Evolutionary conservation across 306 rosid genomes (phyloP).

Genomic region (Rosa multiflora): DNA sequence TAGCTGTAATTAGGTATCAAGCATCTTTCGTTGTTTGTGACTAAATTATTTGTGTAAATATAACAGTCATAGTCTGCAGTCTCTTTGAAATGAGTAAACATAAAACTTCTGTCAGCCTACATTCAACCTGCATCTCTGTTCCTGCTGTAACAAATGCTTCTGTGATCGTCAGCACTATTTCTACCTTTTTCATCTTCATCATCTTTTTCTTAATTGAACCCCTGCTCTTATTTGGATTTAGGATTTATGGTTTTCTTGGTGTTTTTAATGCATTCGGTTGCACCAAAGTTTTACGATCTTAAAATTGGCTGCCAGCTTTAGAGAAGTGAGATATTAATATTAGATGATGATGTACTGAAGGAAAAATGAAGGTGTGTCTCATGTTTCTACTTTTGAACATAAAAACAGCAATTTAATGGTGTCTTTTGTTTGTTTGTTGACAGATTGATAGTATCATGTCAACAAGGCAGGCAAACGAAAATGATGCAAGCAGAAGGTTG

Average conservation of each 20-base stretch:
- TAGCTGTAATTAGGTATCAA: background rate
- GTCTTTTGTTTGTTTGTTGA: constrained; percentile 14
- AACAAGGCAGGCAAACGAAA: constrained; percentile 73
- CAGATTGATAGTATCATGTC: constrained; percentile 99
- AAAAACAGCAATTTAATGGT: background rate
- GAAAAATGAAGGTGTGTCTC: background rate
- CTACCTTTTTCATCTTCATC: background rate
- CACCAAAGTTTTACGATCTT: background rate
- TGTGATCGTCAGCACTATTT: background rate
- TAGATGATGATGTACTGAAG: background rate
- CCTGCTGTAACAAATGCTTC: background rate
- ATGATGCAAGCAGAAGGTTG: constrained; percentile 93
- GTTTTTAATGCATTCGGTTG: background rate
- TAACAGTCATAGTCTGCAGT: background rate
- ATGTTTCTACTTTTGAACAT: background rate
- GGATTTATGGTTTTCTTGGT: background rate
- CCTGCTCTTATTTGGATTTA: background rate
- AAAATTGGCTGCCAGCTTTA: background rate
- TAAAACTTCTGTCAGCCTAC: background rate
- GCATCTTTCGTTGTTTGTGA: background rate
- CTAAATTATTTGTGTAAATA: background rate
- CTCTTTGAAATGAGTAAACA: background rate
- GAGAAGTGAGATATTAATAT: background rate
- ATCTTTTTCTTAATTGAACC: background rate
- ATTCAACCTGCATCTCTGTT: background rate